Evolutionary conservation across 768 basidiomycete genomes (phyloP), one percentile per base, ranked within the genome.

Genomic region (Boletus tomentosulus): DNA sequence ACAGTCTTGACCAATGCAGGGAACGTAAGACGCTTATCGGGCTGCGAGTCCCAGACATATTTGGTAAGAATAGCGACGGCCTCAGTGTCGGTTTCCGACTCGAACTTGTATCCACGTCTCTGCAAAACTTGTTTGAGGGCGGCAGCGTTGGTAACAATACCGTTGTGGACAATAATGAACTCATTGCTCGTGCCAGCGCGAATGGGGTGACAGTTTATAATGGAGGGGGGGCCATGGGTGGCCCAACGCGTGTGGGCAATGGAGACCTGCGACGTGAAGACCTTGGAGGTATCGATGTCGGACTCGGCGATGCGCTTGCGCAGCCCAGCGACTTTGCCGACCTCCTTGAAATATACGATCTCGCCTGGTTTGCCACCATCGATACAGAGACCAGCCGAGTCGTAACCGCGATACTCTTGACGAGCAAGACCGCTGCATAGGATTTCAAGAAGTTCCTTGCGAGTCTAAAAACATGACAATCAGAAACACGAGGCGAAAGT

Each of bases 231-330:
- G 35, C 97, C 97, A 68, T 99, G 97, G 19, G 97, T 99, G 2
- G 97, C 97, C 97, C 97, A 99, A 60, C 97, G 91, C 12, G 97
- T 99, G 75, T 99, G 97, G 12, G 96, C 96, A 73, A 99, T 98
- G 37, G 92, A 93, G 43, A 95, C 92, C 74, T 98, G 94, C 39
- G 86, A 84, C 48, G 92, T 67, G 72, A 83, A 86, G 35, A 81
- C 78, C 77, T 91, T 93, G 66, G 78, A 74, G 55, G 88, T 85
- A 69, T 96, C 81, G 62, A 92, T 64, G 58, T 66, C 70, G 28
- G 90, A 84, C 53, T 76, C 75, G 38, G 85, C 82, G 66, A 97
- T 94, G 73, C 87, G 84, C 77, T 96, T 89, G 71, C 92, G 88
- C 49, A 99, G 81, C 27, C 87, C 86, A 43, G 87, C 87, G 50